Base-by-base conservation (phyloP, 768 basidiomycete genomes). In the Macrolepiota albuminosa region DNA sequence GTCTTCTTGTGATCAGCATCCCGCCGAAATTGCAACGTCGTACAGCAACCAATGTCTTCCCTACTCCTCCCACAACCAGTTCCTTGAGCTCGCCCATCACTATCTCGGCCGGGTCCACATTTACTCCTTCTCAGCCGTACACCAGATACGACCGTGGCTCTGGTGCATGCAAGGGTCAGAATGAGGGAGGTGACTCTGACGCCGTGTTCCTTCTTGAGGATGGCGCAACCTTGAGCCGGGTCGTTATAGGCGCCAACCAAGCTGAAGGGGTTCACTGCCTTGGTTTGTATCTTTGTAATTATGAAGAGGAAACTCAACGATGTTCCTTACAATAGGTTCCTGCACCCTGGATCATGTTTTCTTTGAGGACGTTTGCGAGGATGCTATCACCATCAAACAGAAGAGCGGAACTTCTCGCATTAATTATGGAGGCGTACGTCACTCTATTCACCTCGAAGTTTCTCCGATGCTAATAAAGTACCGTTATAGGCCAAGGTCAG, bases 211-310 rank as follows among this genome's bases (percentile, higher is more conserved):
- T 78, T 18, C 68, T 78, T 16, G 65, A 76, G 49, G 71, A 75
- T 37, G 77, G 77, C 36, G 77, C 75, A 9, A 78, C 75, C 3
- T 63, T 77, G 42, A 77, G 73, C 56, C 70, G 70, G 39, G 76
- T 78, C 34, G 68, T 72, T 24, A 78, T 78, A 54, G 77, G 77
- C 4, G 67, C 72, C 26, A 74, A 77, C 66, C 77, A 78, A 57
- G 66, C 73, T 46, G 77, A 78, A 57, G 76, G 76, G 57, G 66
- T 76, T 46, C 75, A 78, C 58, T 77, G 75, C 64, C 70, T 75
- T 54, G 74, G 74, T 74, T 53, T 62, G 29, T 13, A 42, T 31
- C 26, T 9, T 42, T 42, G 11, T 29, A 42, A 10, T 34, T 67
- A 65, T 51, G 67, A 65, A 49, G 68, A 68, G 45, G 60, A 66